These are phyloP conservation scores for Panicum virgatum DNA, from an alignment of 202 grass and related monocot genomes.

Conservation along the genomic window DNA sequence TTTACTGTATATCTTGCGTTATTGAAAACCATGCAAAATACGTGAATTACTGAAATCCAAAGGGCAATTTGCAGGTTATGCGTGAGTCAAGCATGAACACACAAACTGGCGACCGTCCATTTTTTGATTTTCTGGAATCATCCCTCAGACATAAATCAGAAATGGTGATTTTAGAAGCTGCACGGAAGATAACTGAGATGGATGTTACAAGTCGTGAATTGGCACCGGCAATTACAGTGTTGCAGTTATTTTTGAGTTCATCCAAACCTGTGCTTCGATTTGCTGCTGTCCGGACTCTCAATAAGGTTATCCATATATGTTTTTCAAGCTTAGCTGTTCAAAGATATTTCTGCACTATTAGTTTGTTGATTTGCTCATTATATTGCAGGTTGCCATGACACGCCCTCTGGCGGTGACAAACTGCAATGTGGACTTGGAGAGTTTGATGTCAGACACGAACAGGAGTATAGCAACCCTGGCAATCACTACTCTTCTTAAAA, in stretches of 20 bases:
- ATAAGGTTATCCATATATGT: constrained; percentile 56
- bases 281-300: constrained; percentile 80
- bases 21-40: background rate
- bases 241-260: constrained; percentile 69
- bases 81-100: constrained; percentile 54
- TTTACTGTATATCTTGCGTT: background rate
- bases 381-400: constrained; percentile 65
- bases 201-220: constrained; percentile 76
- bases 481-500: constrained; percentile 83
- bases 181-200: constrained; percentile 71
- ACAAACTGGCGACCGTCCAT: constrained; percentile 67
- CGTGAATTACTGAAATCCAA: constrained; percentile 23
- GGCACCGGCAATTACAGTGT: constrained; percentile 51
- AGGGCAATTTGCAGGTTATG: constrained; percentile 59
- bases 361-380: constrained; percentile 14
- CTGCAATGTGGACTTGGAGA: constrained; percentile 72
- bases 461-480: constrained; percentile 87
- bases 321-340: constrained; percentile 17
- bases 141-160: constrained; percentile 68
- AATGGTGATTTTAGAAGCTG: constrained; percentile 72
- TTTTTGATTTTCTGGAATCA: constrained; percentile 80
- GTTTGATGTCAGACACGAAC: constrained; percentile 72
- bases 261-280: constrained; percentile 75
- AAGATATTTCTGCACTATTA: background rate
- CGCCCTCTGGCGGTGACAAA: constrained; percentile 75